These are phyloP conservation scores for Tephrocybe sp. DNA, from an alignment of 768 basidiomycete species.

Conservation along the genomic window DNA sequence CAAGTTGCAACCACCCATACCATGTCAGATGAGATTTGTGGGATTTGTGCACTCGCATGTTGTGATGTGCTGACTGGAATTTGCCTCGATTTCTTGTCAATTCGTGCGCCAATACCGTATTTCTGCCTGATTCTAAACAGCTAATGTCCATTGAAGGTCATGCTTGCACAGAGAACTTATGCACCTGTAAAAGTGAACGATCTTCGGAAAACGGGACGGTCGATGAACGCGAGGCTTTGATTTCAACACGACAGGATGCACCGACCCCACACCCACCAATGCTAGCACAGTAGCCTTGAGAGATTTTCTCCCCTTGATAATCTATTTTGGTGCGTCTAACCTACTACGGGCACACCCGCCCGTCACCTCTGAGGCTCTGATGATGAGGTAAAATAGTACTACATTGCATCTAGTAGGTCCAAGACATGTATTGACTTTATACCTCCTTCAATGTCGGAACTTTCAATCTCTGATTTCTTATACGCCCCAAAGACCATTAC, in stretches of 20 bases:
- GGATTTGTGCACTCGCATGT: conserved; percentile 28
- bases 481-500: not conserved
- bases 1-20: not conserved
- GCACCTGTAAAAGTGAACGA: conserved; percentile 20
- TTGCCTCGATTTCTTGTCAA: conserved; percentile 36
- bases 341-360: no score
- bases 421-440: not conserved
- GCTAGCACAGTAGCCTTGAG: conserved; percentile 13
- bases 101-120: conserved; percentile 25
- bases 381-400: no score
- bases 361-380: no score
- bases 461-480: not conserved
- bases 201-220: conserved; percentile 11
- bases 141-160: conserved; percentile 26
- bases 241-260: conserved; percentile 22
- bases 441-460: not conserved
- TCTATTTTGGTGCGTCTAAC: not conserved
- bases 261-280: conserved; percentile 27
- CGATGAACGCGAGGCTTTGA: conserved; percentile 27
- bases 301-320: not conserved
- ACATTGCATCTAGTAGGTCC: not conserved
- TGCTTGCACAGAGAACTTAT: conserved; percentile 31
- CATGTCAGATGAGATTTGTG: conserved; percentile 30
- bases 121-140: not conserved
- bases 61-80: conserved; percentile 35